These are phyloP conservation scores for Kalmusia sp. DNA, from an alignment of 2,329 filamentous ascomycete genomes.

Conservation along the genomic window DNA sequence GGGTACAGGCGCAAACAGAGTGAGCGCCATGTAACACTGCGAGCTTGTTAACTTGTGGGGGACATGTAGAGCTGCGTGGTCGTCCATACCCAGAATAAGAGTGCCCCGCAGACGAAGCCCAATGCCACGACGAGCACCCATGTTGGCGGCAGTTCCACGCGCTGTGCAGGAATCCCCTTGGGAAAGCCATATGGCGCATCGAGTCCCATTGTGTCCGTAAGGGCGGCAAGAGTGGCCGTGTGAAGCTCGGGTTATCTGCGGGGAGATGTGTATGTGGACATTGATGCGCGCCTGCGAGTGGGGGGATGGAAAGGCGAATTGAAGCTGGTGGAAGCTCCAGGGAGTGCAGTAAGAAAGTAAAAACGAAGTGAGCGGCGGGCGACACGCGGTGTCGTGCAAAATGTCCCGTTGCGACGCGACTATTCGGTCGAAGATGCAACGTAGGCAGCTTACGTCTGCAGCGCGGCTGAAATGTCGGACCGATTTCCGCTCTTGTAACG, in stretches of 20 bases:
- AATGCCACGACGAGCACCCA: slow-evolving; percentile 38
- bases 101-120: slow-evolving; percentile 29
- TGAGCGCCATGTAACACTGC: slow-evolving; percentile 72
- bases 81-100: slow-evolving; percentile 38
- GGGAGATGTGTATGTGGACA: slow-evolving; percentile 21
- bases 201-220: slow-evolving; percentile 36
- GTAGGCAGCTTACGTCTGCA: slow-evolving; percentile 41
- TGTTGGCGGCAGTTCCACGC: slow-evolving; percentile 38
- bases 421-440: slow-evolving; percentile 43
- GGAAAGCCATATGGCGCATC: slow-evolving; percentile 22
- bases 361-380: slow-evolving; percentile 9
- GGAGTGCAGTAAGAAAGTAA: background rate
- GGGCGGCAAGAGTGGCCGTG: slow-evolving; percentile 16
- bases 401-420: slow-evolving; percentile 22
- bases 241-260: slow-evolving; percentile 25
- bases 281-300: slow-evolving; percentile 18
- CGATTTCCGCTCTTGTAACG: background rate
- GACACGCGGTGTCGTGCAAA: slow-evolving; percentile 13
- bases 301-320: slow-evolving; percentile 3
- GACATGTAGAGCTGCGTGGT: background rate
- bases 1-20: slow-evolving; percentile 80
- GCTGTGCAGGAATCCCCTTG: slow-evolving; percentile 4
- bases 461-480: slow-evolving; percentile 10
- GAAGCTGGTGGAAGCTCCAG: background rate
- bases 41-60: slow-evolving; percentile 3